Conservation (phyloP, 2,329 filamentous ascomycete genomes). For the Nannizzia gypsea region DNA sequence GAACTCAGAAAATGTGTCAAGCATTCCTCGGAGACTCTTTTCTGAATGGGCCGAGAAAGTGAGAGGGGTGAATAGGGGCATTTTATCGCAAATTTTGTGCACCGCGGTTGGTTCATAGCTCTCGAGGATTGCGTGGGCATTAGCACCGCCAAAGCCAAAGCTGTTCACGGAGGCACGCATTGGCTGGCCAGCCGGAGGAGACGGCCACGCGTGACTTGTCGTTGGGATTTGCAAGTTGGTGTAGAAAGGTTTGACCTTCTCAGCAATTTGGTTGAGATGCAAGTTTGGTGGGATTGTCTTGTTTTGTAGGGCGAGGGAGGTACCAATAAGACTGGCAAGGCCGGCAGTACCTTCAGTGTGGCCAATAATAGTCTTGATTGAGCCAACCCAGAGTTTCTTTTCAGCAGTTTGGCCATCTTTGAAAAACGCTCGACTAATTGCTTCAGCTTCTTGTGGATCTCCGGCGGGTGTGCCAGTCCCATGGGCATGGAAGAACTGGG, state of each 20-base stretch:
- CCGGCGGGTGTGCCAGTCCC: conserved; percentile 29
- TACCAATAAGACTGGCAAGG: conserved; percentile 20
- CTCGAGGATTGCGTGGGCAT: conserved; percentile 20
- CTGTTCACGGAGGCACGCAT: conserved; percentile 24
- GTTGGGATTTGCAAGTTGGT: conserved; percentile 20
- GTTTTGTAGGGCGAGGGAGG: conserved; percentile 20
- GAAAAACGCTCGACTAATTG: conserved; percentile 14
- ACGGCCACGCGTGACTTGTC: conserved; percentile 14
- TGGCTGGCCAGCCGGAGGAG: conserved; percentile 19
- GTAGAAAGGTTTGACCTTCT: conserved; percentile 13
- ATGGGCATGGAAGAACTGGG: conserved; percentile 8
- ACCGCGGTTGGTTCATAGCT: background rate
- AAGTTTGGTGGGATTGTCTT: conserved; percentile 21
- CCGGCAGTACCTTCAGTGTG: conserved; percentile 21
- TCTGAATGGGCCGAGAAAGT: background rate
- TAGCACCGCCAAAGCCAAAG: conserved; percentile 25
- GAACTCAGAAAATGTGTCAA: background rate
- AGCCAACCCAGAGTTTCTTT: conserved; percentile 16
- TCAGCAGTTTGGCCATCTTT: background rate
- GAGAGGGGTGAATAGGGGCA: background rate
- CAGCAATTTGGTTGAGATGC: conserved; percentile 1
- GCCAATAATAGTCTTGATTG: conserved; percentile 21
- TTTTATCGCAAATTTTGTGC: background rate
- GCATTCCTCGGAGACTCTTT: background rate
- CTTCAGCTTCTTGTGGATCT: conserved; percentile 19